Base-by-base conservation (phyloP, 495 filamentous ascomycete genomes). In the Trichoderma parareesei region DNA sequence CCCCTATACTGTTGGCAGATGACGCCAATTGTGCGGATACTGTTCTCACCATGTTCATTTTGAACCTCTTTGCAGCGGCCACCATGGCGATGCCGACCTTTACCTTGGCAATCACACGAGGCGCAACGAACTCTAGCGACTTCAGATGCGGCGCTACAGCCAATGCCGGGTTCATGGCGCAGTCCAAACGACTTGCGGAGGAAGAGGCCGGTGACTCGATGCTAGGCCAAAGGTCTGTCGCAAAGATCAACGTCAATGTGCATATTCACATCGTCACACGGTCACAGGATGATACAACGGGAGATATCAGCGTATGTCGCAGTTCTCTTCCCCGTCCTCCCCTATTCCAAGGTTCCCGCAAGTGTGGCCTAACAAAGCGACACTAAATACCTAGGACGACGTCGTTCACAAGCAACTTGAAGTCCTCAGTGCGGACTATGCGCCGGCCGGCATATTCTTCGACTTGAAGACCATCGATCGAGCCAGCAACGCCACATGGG, bases 401-500 rank as follows among this genome's bases (percentile, higher is more conserved):
- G 71, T 73, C 65, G 69, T 81, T 38, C 64, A 65, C 59, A 69
- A 68, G 53, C 82, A 87, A 70, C 59, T 85, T 62, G 38, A 69
- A 10, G 74, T 75, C 41, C 59, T 87, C 65, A 87, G 87, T 71
- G 43, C 41, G 0, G 81, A 76, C 63, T 88, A 82, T 71, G 74
- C 72, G 46, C 72, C 78, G 1, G 73, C 83, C 68, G 74, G 76
- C 66, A 79, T 88, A 73, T 66, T 67, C 4, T 88, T 89, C 77
- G 72, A 69, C 41, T 79, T 86, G 40, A 67, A 71, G 43, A 73
- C 73, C 67, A 84, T 78, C 63, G 78, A 78, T 65, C 83, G 73
- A 67, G 89, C 84, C 42, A 73, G 82, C 72, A 87, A 87, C 80
- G 62, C 75, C 63, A 72, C 69, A 65, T 88, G 86, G 85, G 82